Evolutionary conservation across 805 yeast species (phyloP).

Genomic region (Metschnikowia peoriensis): DNA sequence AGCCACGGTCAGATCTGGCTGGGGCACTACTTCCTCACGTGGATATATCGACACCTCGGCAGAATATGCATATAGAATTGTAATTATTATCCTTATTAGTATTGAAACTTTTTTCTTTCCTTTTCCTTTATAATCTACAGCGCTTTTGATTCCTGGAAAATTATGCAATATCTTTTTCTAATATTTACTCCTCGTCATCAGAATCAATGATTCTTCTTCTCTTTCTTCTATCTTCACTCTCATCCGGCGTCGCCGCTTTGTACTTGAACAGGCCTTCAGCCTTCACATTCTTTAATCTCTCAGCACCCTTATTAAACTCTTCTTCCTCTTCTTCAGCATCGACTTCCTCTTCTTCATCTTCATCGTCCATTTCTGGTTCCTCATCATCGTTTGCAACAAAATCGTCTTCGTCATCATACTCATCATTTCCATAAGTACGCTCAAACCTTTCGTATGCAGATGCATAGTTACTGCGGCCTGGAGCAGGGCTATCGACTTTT

Average conservation of each 20-base stretch:
- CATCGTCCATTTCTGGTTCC: slow-evolving; percentile 35
- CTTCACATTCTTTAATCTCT: slow-evolving; percentile 54
- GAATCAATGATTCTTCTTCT: slow-evolving; percentile 49
- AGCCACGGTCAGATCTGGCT: not conserved
- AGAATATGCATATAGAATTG: no score
- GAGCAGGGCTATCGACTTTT: slow-evolving; percentile 39
- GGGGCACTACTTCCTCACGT: not conserved
- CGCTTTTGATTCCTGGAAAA: not conserved
- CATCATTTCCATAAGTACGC: slow-evolving; percentile 34
- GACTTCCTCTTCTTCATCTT: slow-evolving; percentile 37
- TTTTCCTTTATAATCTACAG: no score
- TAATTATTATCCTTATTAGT: no score
- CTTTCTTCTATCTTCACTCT: slow-evolving; percentile 34
- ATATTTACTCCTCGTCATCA: slow-evolving; percentile 47
- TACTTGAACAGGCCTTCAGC: slow-evolving; percentile 55
- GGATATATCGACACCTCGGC: not conserved
- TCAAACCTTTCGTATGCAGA: slow-evolving; percentile 40
- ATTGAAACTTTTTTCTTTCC: not conserved
- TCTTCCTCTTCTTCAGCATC: slow-evolving; percentile 49
- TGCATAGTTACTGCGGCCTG: slow-evolving; percentile 19
- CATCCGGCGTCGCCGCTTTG: slow-evolving; percentile 29
- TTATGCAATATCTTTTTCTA: not conserved
- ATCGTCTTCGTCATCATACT: slow-evolving; percentile 41
- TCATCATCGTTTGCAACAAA: slow-evolving; percentile 46
- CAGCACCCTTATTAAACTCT: slow-evolving; percentile 54